Evolutionary conservation across 345 rosid species (phyloP).

Genomic region (Eucalyptus polyanthemos): DNA sequence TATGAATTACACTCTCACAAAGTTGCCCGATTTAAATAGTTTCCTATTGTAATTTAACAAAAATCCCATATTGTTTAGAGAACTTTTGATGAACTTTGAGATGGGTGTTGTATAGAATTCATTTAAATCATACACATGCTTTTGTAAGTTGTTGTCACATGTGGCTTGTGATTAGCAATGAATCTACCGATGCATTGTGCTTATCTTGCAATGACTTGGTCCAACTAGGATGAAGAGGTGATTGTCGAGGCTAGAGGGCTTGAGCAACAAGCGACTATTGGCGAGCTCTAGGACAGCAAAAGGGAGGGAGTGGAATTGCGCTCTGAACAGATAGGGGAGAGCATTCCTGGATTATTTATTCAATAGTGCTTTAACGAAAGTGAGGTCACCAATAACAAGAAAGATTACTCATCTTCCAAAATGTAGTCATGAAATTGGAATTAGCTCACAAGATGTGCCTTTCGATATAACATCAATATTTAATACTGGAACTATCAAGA

Average conservation of each 20-base stretch:
- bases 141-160: not conserved
- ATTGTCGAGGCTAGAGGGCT: fast-evolving
- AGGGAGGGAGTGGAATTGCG: not conserved
- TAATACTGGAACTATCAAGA: fast-evolving
- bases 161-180: not conserved
- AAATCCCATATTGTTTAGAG: not conserved
- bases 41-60: not conserved
- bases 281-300: fast-evolving
- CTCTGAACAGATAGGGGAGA: fast-evolving
- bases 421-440: not conserved
- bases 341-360: not conserved
- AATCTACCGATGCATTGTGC: not conserved
- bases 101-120: not conserved
- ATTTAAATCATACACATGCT: not conserved
- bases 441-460: not conserved
- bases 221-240: fast-evolving
- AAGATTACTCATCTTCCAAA: not conserved
- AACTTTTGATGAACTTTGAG: not conserved
- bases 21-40: not conserved
- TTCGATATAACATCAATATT: fast-evolving
- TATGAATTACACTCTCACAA: too few relatives aligned
- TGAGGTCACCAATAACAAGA: not conserved
- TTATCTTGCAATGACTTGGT: not conserved
- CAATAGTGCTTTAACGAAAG: not conserved
- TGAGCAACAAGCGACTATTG: not conserved